Conservation (phyloP, 2,329 filamentous ascomycete genomes). For the Rutstroemia sydowiana region DNA sequence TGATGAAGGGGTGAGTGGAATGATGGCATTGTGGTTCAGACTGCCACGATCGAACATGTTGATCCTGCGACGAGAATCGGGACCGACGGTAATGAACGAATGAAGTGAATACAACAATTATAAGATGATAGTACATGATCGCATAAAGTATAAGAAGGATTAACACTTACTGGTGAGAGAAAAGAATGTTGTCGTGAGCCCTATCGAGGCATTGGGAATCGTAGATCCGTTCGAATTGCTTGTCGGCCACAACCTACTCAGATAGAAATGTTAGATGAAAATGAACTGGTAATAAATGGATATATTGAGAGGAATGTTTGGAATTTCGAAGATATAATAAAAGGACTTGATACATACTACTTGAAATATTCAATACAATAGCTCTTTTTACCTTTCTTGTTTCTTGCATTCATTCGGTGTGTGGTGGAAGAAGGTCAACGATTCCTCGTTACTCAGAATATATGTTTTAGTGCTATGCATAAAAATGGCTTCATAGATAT, state of each 20-base stretch:
- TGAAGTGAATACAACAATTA: constrained; percentile 9
- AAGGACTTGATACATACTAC: constrained; percentile 21
- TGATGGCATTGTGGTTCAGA: constrained; percentile 25
- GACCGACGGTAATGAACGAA: constrained; percentile 12
- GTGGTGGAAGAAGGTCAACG: constrained; percentile 7
- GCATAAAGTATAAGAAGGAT: constrained; percentile 25
- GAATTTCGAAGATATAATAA: constrained; percentile 9
- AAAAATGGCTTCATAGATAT: constrained; percentile 7
- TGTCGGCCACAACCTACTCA: constrained; percentile 6
- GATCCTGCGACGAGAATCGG: constrained; percentile 15
- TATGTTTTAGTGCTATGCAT: constrained; percentile 19
- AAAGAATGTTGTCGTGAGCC: constrained; percentile 26
- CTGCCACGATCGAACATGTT: constrained; percentile 18
- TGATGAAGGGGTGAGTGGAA: constrained; percentile 21
- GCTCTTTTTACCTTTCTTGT: constrained; percentile 10
- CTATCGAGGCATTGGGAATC: constrained; percentile 30
- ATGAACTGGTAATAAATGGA: constrained; percentile 9
- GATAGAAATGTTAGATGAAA: constrained; percentile 18
- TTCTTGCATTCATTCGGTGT: constrained; percentile 10
- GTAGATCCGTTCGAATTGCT: constrained; percentile 23
- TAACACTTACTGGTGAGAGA: constrained; percentile 27
- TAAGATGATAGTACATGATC: constrained; percentile 25
- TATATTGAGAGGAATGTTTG: constrained; percentile 10
- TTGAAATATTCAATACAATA: constrained; percentile 13
- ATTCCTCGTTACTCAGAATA: constrained; percentile 16